Evolutionary conservation across 75 land plant species (phyloP), one percentile per base, ranked within the genome.

Genomic region (Cupressus sempervirens): DNA sequence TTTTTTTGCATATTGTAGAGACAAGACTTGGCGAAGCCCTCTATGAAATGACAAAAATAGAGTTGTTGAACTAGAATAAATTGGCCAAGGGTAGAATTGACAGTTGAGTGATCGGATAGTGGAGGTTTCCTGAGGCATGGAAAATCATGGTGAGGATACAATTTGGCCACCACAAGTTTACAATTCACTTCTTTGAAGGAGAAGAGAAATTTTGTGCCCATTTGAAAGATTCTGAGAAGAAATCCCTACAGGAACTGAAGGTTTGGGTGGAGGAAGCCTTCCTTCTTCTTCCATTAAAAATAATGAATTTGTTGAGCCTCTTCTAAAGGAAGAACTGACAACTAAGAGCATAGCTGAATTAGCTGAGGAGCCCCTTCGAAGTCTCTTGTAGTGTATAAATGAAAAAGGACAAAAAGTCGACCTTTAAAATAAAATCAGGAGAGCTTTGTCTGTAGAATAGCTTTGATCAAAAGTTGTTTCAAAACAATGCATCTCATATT

Each of bases 141-240:
- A 20, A 58, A 58, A 58, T 58, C 65, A 26, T 6, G 65, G 73
- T 35, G 35, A 70, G 34, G 73, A 70, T 70, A 29, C 10, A 35
- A 29, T 30, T 30, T 70, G 73, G 34, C 73, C 73, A 35, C 34
- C 73, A 86, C 83, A 68, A 82, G 70, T 30, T 45, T 26, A 40
- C 30, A 79, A 50, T 16, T 41, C 12, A 14, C 50, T 10, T 91
- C 93, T 4, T 91, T 85, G 34, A 91, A 56, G 50, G 95, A 90
- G 73, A 93, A 93, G 89, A 90, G 87, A 87, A 84, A 89, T 86
- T 85, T 92, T 65, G 84, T 92, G 84, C 89, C 29, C 95, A 95
- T 88, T 86, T 95, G 80, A 92, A 91, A 82, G 96, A 92, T 76
- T 12, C 77, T n/a, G 97, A 95, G 93, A 93, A 84, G 83, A 95